phyloP scores from a whole-genome alignment of 257 asterid genomes.

The Echites panduratus region DNA sequence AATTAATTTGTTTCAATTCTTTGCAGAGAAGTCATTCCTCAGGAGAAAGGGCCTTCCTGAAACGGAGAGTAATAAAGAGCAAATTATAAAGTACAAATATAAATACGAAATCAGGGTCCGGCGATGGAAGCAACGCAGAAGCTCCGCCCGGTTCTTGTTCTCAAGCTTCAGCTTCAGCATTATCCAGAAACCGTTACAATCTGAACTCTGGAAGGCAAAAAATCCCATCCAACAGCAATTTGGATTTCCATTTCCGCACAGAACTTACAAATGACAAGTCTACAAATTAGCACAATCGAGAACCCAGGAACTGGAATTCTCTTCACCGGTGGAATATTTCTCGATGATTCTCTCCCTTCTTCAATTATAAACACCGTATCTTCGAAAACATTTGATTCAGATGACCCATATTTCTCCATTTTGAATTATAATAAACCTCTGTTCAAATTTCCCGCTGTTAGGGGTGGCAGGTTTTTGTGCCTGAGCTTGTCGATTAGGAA shows the following conservation, averaged over 20 bases:
- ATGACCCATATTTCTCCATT: slow-evolving; percentile 22
- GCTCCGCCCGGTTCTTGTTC: slow-evolving; percentile 22
- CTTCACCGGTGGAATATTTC: slow-evolving; percentile 61
- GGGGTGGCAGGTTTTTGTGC: slow-evolving; percentile 47
- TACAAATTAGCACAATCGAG: slow-evolving; percentile 11
- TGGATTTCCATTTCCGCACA: background rate
- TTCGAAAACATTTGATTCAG: slow-evolving; percentile 14
- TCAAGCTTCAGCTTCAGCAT: slow-evolving; percentile 12
- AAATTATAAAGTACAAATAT: background rate
- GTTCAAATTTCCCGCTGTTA: slow-evolving; percentile 15
- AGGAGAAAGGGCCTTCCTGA: too few relatives aligned
- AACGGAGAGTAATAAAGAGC: too few relatives aligned
- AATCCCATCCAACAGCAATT: slow-evolving; percentile 7
- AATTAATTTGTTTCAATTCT: too few relatives aligned
- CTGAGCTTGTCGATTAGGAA: slow-evolving; percentile 56
- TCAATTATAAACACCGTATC: slow-evolving; percentile 28
- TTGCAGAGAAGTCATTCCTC: too few relatives aligned
- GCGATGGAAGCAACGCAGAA: slow-evolving; percentile 40
- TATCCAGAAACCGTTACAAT: slow-evolving; percentile 14
- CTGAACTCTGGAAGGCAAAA: slow-evolving; percentile 11
- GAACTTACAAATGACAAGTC: slow-evolving; percentile 27
- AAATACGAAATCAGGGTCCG: slow-evolving; percentile 6
- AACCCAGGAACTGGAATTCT: slow-evolving; percentile 14
- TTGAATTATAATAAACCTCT: slow-evolving; percentile 17
- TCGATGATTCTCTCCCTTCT: slow-evolving; percentile 48